These are phyloP conservation scores for Pseudocercospora macadamiae DNA, from an alignment of 2,329 filamentous ascomycete genomes.

Conservation along the genomic window DNA sequence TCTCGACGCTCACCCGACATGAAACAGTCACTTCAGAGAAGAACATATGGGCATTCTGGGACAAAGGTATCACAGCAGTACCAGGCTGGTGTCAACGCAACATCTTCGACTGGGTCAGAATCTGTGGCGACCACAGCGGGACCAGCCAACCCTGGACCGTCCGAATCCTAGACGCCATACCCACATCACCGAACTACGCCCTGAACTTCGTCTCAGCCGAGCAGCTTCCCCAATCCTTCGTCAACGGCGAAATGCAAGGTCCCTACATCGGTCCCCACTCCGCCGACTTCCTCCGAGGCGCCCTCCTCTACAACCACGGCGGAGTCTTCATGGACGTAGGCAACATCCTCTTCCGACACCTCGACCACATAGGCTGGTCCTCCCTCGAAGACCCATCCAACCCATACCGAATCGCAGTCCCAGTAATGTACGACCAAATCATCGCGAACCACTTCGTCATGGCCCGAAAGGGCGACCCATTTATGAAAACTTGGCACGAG, in stretches of 20 bases:
- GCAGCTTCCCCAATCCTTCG: slow-evolving; percentile 43
- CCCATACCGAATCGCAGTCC: slow-evolving; percentile 38
- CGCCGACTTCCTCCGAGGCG: slow-evolving; percentile 53
- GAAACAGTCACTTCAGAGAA: slow-evolving; percentile 43
- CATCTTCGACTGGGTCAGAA: slow-evolving; percentile 46
- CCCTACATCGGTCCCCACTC: slow-evolving; percentile 49
- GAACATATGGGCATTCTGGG: slow-evolving; percentile 49
- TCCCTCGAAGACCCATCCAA: slow-evolving; percentile 40
- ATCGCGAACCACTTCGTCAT: slow-evolving; percentile 49
- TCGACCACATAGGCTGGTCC: slow-evolving; percentile 47
- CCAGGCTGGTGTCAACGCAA: slow-evolving; percentile 44
- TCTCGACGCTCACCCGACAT: slow-evolving; percentile 9
- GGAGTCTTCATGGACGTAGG: slow-evolving; percentile 49
- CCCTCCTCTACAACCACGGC: slow-evolving; percentile 44
- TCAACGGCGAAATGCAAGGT: slow-evolving; percentile 50
- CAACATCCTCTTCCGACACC: slow-evolving; percentile 41
- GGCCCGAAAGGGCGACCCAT: slow-evolving; percentile 45
- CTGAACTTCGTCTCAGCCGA: slow-evolving; percentile 43
- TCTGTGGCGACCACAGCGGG: slow-evolving; percentile 32
- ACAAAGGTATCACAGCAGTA: slow-evolving; percentile 42
- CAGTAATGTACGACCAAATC: slow-evolving; percentile 25
- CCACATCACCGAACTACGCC: slow-evolving; percentile 44
- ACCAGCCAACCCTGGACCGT: slow-evolving; percentile 43
- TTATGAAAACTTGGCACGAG: slow-evolving; percentile 33
- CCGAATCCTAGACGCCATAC: slow-evolving; percentile 45